Evolutionary conservation across 192 early-diverging fungal genomes (phyloP).

Genomic region (Umbelopsis ramanniana): DNA sequence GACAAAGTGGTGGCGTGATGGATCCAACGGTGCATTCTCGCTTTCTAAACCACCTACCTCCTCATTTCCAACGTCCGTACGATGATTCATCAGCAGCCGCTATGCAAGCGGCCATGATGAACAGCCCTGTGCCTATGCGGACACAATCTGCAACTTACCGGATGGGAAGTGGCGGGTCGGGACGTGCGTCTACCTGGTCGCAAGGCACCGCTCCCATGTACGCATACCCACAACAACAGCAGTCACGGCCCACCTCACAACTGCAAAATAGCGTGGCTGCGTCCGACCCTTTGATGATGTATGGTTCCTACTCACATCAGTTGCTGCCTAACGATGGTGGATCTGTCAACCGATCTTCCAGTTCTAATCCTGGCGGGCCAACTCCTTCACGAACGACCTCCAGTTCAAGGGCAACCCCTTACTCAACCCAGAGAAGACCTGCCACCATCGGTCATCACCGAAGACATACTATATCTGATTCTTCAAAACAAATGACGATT

Average conservation of each 20-base stretch:
- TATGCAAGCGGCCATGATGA: conserved; percentile 4
- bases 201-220: conserved; percentile 12
- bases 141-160: conserved; percentile 19
- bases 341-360: not conserved
- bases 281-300: conserved; percentile 13
- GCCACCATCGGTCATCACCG: conserved; percentile 14
- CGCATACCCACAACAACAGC: not conserved
- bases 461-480: conserved; percentile 5
- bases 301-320: conserved; percentile 1
- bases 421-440: conserved; percentile 11
- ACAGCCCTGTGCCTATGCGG: conserved; percentile 8
- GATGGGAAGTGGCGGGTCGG: not conserved
- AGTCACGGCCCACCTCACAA: not conserved
- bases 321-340: conserved; percentile 1
- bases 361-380: not conserved
- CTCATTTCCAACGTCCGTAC: conserved; percentile 10
- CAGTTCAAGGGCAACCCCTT: not conserved
- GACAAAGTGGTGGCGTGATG: not conserved
- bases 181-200: not conserved
- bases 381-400: not conserved
- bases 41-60: not conserved
- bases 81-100: not conserved
- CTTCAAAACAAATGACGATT: not conserved
- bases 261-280: conserved; percentile 17
- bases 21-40: not conserved